Base-by-base conservation (phyloP, 2,329 filamentous ascomycete genomes). In the Arthrobotrys sphaeroides region DNA sequence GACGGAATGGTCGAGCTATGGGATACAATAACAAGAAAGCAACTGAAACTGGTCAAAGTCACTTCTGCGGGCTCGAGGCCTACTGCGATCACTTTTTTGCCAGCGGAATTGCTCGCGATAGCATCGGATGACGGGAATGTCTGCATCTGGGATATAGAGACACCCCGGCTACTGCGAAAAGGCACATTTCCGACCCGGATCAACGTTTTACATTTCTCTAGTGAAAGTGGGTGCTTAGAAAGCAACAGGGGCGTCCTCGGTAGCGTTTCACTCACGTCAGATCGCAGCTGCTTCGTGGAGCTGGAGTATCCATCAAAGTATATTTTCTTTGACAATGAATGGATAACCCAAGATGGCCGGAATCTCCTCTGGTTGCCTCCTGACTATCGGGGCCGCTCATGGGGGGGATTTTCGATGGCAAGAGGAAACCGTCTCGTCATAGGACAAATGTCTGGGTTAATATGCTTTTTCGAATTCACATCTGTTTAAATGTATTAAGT, bases 1-100 rank as follows among this genome's bases (percentile, higher is more conserved):
- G 24, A 33, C 6, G 13, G 24, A 31, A 51, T 2, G 24, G 7
- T 51, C 7, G 18, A 96, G 82, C 91, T 61, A 5, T 61, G 36
- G 57, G 36, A 61, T 80, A 91, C 97, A 81, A 87, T 90, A 75
- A 92, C 91, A 0, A 91, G 90, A 59, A 97, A 96, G 83, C 84
- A 28, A n/a, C 7, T 28, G 60, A 18, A 42, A 36, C n/a, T n/a
- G n/a, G 10, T 53, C n/a, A n/a, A 24, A 40, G 70, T 53, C n/a
- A n/a, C n/a, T n/a, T n/a, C n/a, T 10, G 73, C 78, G 62, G 31
- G 6, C 1, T 10, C 12, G 43, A 76, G 12, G 5, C n/a, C 22
- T 6, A 53, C 20, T 4, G n/a, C 47, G 12, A 24, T 53, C n/a
- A 5, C 47, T n/a, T 53, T 53, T 24, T 53, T 24, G n/a, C 47